Base-by-base conservation (phyloP, 2,329 filamentous ascomycete species). In the Aphanocladium album region DNA sequence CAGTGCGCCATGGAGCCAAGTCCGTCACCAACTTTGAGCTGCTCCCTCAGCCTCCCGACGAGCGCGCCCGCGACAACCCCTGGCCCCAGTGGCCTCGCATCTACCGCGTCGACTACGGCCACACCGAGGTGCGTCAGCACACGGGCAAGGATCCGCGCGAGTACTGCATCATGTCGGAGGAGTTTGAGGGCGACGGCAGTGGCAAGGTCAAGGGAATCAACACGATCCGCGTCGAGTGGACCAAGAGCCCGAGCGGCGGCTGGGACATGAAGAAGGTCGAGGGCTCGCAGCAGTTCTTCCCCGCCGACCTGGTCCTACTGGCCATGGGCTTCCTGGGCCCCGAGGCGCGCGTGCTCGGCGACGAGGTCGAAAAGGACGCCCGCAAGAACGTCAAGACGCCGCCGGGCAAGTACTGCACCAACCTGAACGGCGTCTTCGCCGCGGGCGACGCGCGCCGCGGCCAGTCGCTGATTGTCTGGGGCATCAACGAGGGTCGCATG, bases 211-310 rank as follows among this genome's bases (percentile, higher is more conserved):
- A 92, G 81, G 93, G 93, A 65, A 96, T 98, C 82, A 96, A 95
- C 78, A 96, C 92, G 47, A 86, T 95, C 62, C 91, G 93, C 59
- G 93, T 98, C 47, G 93, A 97, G 74, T 98, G 93, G 93, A 95
- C 91, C 68, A 95, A 93, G 82, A 91, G 87, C 58, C 83, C 90
- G 30, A 88, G 85, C 63, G 93, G 93, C 66, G 93, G 93, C 49
- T 98, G 93, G 93, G 93, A 97, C 77, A 97, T 98, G 92, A 96
- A 96, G 84, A 93, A 96, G 75, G 83, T 96, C 35, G 93, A 96
- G 67, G 92, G 90, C 41, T 93, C 89, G 63, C 90, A 96, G 79
- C 87, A 97, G 73, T 96, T 96, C 83, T 97, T 97, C 89, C 91
- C 91, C 41, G 93, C 93, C 30, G 93, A 98, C 71, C 85, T 98